Base-by-base conservation (phyloP, 306 rosid species). In the Gynostemma pentaphyllum region DNA sequence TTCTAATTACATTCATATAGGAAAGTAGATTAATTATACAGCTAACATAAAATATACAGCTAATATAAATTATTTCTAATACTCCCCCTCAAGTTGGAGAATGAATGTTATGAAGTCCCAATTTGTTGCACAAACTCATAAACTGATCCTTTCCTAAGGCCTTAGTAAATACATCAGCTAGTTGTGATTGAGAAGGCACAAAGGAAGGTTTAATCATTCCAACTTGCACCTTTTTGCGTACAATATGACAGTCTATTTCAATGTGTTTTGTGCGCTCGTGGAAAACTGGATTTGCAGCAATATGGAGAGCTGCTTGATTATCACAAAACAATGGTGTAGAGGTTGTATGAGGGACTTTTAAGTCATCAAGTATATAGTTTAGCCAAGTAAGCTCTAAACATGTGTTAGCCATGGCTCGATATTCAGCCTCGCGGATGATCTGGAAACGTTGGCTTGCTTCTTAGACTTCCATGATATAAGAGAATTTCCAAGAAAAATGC, bases 361-460 rank as follows among this genome's bases (percentile, higher is more conserved):
- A 39, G 42, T 39, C 9, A 39, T 39, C 42, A 9, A 9, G 42
- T 39, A 39, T 39, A 39, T 39, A 39, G 42, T 9, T 4, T 39
- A 39, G 9, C 42, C 42, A 39, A 39, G 42, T 39, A 4, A 39
- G 42, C 42, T 39, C 42, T 39, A 39, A 39, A 9, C 42, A 39
- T 39, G 42, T 39, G 42, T 39, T 39, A 39, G 42, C 42, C 42
- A 39, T 39, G 42, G 42, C 42, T 39, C 9, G 42, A 39, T 39
- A 39, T 39, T 39, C 42, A 9, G n/a, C 9, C 42, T 39, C 42
- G 7, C 7, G 9, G 45, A 32, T 48, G 70, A 66, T 48, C 34
- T 48, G 7, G 70, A 66, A 4, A 66, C 70, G 48, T 47, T 66
- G 8, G 70, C n/a, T 64, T 62, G 41, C 0, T 49, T n/a, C n/a